A percentile compares a stretch with the other conserved stretches of the same genome.
These are phyloP conservation scores for Umbelopsis ramanniana DNA, from an alignment of 192 early-diverging fungal genomes.

Conservation along the genomic window DNA sequence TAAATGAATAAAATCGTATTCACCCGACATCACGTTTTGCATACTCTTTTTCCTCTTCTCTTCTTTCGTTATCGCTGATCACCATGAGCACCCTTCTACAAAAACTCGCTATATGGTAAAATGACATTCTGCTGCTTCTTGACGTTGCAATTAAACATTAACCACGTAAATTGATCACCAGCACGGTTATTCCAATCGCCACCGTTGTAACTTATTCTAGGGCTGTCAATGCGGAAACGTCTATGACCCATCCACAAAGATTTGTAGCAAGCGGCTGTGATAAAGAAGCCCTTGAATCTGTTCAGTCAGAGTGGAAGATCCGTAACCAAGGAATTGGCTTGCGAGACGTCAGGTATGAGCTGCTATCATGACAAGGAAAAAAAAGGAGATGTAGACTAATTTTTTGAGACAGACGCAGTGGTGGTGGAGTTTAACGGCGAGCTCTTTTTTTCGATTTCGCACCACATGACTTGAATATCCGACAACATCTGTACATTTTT, in stretches of 20 bases:
- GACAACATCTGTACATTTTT: background rate
- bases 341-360: slow-evolving; percentile 30
- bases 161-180: background rate
- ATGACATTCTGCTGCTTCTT: background rate
- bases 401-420: slow-evolving; percentile 25
- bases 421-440: slow-evolving; percentile 24
- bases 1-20: background rate
- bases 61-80: background rate
- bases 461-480: slow-evolving; percentile 3
- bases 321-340: slow-evolving; percentile 32
- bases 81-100: slow-evolving; percentile 10
- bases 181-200: slow-evolving; percentile 8
- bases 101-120: slow-evolving; percentile 14
- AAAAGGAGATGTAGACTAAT: background rate
- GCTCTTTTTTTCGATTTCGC: background rate
- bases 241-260: slow-evolving; percentile 19
- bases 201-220: background rate
- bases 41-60: slow-evolving; percentile 1
- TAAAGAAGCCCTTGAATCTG: slow-evolving; percentile 21
- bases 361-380: background rate
- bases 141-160: background rate
- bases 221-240: slow-evolving; percentile 8
- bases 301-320: slow-evolving; percentile 31
- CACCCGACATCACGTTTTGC: background rate
- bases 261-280: slow-evolving; percentile 7